phyloP scores from a whole-genome alignment of 352 stramenopile genomes.

The Pythium myriotylum region DNA sequence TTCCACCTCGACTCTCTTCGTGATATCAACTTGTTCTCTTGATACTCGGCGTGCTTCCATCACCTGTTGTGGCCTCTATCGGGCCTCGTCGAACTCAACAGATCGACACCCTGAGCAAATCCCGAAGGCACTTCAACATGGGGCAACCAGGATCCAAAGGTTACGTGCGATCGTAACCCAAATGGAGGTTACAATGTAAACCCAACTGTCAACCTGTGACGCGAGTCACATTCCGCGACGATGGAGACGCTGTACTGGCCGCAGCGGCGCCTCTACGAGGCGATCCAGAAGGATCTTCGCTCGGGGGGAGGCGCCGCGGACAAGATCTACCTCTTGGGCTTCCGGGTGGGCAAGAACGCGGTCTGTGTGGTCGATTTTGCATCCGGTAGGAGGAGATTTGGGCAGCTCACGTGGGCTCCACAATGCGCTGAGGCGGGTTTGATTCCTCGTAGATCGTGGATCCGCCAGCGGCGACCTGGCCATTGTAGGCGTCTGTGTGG shows the following conservation, averaged over 20 bases:
- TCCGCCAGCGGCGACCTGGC: neutral
- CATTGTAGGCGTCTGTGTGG: too few relatives aligned
- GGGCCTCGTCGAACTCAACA: too few relatives aligned
- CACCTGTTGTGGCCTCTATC: neutral
- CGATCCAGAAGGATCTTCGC: neutral
- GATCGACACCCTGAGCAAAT: too few relatives aligned
- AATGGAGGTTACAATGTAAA: neutral
- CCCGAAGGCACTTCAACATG: neutral
- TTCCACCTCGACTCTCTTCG: too few relatives aligned
- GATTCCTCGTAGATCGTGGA: neutral
- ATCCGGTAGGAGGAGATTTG: constrained; percentile 3
- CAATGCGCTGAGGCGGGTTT: neutral
- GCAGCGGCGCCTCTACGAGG: constrained; percentile 17
- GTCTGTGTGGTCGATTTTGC: constrained; percentile 21
- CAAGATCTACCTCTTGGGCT: constrained; percentile 4
- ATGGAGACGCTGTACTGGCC: constrained; percentile 47
- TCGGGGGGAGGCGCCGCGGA: neutral
- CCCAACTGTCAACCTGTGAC: too few relatives aligned
- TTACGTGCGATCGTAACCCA: neutral
- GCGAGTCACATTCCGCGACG: too few relatives aligned
- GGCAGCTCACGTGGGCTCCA: neutral
- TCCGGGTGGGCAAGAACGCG: neutral
- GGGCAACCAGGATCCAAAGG: neutral
- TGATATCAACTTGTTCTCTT: neutral
- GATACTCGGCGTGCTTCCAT: too few relatives aligned